These are phyloP conservation scores for Sarocladium kiliense DNA, from an alignment of 2,329 filamentous ascomycete species.

Conservation along the genomic window DNA sequence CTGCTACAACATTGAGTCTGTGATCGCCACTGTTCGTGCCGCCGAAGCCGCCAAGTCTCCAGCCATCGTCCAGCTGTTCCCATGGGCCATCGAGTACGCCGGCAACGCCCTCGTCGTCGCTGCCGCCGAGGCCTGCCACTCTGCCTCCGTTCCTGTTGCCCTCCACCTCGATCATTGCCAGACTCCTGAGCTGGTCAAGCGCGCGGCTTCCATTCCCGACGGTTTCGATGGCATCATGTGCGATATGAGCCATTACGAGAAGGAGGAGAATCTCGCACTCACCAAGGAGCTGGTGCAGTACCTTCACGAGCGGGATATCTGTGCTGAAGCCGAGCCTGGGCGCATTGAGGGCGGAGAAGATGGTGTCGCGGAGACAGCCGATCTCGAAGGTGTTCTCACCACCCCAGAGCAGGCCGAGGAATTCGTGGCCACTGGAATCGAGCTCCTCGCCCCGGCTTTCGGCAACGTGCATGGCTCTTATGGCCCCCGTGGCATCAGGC, in stretches of 20 bases:
- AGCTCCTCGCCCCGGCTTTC: conserved; percentile 69
- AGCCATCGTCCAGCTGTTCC: conserved; percentile 65
- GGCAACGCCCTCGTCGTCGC: conserved; percentile 47
- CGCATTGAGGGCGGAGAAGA: conserved; percentile 63
- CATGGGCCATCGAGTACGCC: conserved; percentile 64
- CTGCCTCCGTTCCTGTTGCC: conserved; percentile 51
- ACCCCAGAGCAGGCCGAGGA: conserved; percentile 64
- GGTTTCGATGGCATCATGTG: conserved; percentile 69
- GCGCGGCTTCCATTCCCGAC: conserved; percentile 41
- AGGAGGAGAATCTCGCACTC: conserved; percentile 58
- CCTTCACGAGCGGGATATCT: conserved; percentile 11
- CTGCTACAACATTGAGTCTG: conserved; percentile 64
- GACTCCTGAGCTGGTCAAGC: conserved; percentile 52
- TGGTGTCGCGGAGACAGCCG: conserved; percentile 56
- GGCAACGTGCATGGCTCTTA: conserved; percentile 67
- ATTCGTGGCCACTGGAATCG: conserved; percentile 65
- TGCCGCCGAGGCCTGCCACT: conserved; percentile 47
- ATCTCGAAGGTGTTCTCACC: conserved; percentile 48
- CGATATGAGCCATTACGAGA: conserved; percentile 69
- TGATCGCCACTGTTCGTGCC: conserved; percentile 61
- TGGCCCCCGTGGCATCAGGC: conserved; percentile 14
- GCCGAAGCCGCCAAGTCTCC: conserved; percentile 62
- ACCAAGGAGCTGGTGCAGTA: conserved; percentile 16
- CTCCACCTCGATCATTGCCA: conserved; percentile 66
- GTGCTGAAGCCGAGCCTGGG: conserved; percentile 32